Evolutionary conservation across 805 yeast species (phyloP), one percentile per base, ranked within the genome.

Genomic region (Ogataea dorogensis): DNA sequence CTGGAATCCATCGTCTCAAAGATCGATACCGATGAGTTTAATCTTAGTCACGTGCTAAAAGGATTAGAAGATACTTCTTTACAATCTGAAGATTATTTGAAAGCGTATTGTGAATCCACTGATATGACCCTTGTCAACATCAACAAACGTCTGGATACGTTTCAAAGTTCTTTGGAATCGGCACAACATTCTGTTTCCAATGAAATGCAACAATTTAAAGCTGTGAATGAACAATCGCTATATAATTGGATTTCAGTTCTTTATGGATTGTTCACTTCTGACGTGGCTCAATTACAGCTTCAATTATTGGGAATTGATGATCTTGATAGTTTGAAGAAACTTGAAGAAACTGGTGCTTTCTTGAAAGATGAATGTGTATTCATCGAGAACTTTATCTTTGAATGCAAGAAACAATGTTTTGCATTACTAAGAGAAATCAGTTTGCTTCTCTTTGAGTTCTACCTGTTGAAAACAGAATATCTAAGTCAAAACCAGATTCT

Each of bases 221-320:
- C 23, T 17, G 29, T 30, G 10, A 48, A 46, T 34, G 54, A 53
- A 14, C 42, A 44, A 19, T 50, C 52, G 54, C 24, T 54, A 3
- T 52, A 41, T 19, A 44, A 44, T n/a, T 58, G 62, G 61, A 45
- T 56, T 22, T 54, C 62, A 0, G 50, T 49, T 3, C 36, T 57
- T 1, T 58, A 51, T 36, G 54, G 61, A 1, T 30, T 58, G 5
- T 51, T 54, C 31, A 50, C 47, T 23, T 43, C 60, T 8, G 53
- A 47, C 7, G 40, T 54, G n/a, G 28, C 43, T 8, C 50, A 49
- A 24, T 30, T 57, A 11, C 56, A 54, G 21, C 28, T 44, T 17
- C 60, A 56, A 22, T 25, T 56, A 10, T 42, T 52, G 13, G 61
- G 60, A 1, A 28, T 50, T 25, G 52, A 51, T 15, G 40, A 46